These are phyloP conservation scores for Fomitopsis palustris DNA, from an alignment of 1,284 basidiomycete species.

Conservation along the genomic window DNA sequence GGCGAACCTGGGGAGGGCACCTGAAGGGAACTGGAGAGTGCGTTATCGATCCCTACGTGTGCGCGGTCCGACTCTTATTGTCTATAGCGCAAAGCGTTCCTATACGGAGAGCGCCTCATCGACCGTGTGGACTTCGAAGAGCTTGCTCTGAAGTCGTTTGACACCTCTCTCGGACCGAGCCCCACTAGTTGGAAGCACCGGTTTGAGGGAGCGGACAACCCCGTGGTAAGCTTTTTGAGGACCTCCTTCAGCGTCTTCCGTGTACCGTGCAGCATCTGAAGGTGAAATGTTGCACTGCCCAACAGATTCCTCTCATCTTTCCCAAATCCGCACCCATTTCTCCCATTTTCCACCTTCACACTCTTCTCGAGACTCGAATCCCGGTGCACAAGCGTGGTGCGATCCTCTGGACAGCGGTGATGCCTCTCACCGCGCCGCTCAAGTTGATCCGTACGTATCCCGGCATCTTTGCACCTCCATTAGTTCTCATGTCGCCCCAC, in stretches of 20 bases:
- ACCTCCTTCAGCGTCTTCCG: neutral
- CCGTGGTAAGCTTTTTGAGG: slow-evolving; percentile 18
- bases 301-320: slow-evolving; percentile 65
- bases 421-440: slow-evolving; percentile 72
- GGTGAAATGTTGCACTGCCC: neutral
- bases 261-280: neutral
- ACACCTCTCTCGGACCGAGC: slow-evolving; percentile 60
- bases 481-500: neutral
- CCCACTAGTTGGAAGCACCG: slow-evolving; percentile 16
- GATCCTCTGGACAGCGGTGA: slow-evolving; percentile 56
- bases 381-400: slow-evolving; percentile 66
- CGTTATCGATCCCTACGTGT: slow-evolving; percentile 7
- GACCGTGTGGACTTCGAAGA: slow-evolving; percentile 78
- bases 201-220: slow-evolving; percentile 10
- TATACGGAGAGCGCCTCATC: slow-evolving; percentile 60
- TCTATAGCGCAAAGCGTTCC: slow-evolving; percentile 53
- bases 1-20: slow-evolving; percentile 62
- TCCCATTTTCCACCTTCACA: slow-evolving; percentile 50
- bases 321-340: slow-evolving; percentile 52
- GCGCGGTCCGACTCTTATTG: neutral
- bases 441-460: slow-evolving; percentile 62
- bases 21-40: slow-evolving; percentile 67
- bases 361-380: slow-evolving; percentile 48
- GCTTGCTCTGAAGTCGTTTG: slow-evolving; percentile 63
- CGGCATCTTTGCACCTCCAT: neutral